Conservation (phyloP, 768 basidiomycete genomes). For the Royoungia palumana region DNA sequence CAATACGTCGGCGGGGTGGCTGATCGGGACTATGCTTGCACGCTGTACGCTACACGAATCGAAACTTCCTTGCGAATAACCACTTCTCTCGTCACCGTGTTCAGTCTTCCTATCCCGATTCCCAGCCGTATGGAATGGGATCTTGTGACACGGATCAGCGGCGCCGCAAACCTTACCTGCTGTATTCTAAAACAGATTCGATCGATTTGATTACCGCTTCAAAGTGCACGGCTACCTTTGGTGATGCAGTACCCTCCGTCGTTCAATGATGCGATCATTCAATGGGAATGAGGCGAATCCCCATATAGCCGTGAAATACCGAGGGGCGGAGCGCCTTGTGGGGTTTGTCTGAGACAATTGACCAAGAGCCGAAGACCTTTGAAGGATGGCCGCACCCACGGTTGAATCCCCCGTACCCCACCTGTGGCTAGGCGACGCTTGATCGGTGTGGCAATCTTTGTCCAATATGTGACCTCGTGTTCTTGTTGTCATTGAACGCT, state of each 20-base stretch:
- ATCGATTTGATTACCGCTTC: conserved; percentile 6
- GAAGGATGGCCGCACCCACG: conserved; percentile 1
- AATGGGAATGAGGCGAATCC: conserved; percentile 3
- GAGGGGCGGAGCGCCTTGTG: conserved; percentile 6
- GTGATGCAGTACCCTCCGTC: conserved; percentile 3
- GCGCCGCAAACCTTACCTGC: conserved; percentile 8
- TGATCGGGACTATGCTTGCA: conserved; percentile 25
- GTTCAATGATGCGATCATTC: background rate
- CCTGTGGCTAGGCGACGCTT: conserved; percentile 15
- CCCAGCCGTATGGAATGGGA: conserved; percentile 3
- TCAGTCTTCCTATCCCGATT: conserved; percentile 2
- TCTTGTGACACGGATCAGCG: conserved; percentile 8
- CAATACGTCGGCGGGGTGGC: conserved; percentile 74
- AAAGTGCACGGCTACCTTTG: conserved; percentile 15
- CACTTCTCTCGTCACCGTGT: background rate
- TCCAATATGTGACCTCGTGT: conserved; percentile 21
- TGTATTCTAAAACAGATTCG: conserved; percentile 5
- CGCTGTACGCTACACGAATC: conserved; percentile 9
- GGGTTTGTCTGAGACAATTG: conserved; percentile 6
- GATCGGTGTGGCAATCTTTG: conserved; percentile 17
- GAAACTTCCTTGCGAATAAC: conserved; percentile 3
- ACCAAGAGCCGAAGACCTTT: conserved; percentile 17
- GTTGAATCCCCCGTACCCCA: conserved; percentile 9
- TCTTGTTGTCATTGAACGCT: conserved; percentile 9
- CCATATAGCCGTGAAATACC: conserved; percentile 8